Evolutionary conservation across 2,329 filamentous ascomycete genomes (phyloP), one percentile per base, ranked within the genome.

Genomic region (Camptophora hylomeconis): DNA sequence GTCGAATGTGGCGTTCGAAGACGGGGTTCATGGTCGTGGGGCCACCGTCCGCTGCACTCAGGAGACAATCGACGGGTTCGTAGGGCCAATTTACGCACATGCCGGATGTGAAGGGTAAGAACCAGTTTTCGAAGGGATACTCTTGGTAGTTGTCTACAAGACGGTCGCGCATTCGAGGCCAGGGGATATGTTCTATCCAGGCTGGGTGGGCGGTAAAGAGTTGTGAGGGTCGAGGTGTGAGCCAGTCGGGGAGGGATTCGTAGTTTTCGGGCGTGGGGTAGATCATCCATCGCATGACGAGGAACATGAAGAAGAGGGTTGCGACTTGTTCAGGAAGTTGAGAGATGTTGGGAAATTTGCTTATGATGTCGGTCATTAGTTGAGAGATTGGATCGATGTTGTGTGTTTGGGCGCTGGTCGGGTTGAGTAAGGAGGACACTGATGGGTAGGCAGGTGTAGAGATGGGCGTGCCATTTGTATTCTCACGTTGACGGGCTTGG

Each of bases 11-110:
- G 20, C 72, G 64, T 54, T 92, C 81, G 50, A 92, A 93, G 0
- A 82, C 80, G 0, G 83, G 83, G 40, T 89, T 92, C 38, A 93
- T 82, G 39, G 80, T 65, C 35, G 83, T 61, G 45, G 84, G 76
- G 6, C 76, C 71, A 4, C 51, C 51, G 18, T 57, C 56, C 1
- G 50, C 48, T 1, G 52, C 51, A 30, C 67, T 61, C 15, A 81
- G 56, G 15, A 93, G 59, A 19, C 75, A 72, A 42, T 84, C 76
- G 0, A 69, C 72, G 1, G 73, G 66, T 32, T 81, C 75, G 47
- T 92, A 87, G 0, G 79, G 79, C 84, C 84, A 94, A 42, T 86
- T 89, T 10, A 93, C 53, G 15, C 67, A 73, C 14, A 93, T 47
- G 0, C 76, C 84, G 1, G 67, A 71, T 1, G 80, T 89, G 51